Percentiles rank a stretch among this genome's conserved stretches.
phyloP scores from a whole-genome alignment of 352 stramenopile species.

The Phytophthora pseudosyringae region DNA sequence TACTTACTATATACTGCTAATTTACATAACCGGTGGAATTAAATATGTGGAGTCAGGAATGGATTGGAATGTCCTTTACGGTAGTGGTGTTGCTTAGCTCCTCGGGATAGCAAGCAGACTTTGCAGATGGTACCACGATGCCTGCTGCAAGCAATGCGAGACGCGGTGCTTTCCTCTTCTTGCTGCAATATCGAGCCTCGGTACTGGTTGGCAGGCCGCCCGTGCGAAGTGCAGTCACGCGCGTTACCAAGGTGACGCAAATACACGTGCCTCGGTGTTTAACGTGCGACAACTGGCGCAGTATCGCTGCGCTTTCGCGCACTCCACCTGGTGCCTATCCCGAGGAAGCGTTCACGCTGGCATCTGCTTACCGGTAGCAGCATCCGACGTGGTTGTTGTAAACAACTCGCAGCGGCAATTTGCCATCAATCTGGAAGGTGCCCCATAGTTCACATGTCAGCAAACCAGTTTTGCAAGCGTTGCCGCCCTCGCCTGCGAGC shows the following conservation, averaged over 20 bases:
- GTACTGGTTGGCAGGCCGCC: slow-evolving; percentile 2
- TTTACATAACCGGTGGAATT: neutral
- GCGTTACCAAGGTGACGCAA: slow-evolving; percentile 15
- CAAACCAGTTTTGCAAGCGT: no score
- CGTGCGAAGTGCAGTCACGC: neutral
- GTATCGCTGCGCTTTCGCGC: neutral
- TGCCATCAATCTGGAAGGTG: neutral
- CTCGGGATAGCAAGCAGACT: slow-evolving; percentile 12
- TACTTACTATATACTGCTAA: no score
- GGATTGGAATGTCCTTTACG: neutral
- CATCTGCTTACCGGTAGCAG: slow-evolving; percentile 7
- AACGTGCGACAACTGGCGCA: slow-evolving; percentile 1
- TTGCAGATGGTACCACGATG: slow-evolving; percentile 19
- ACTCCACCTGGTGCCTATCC: slow-evolving; percentile 18
- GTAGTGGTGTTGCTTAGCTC: slow-evolving; percentile 1
- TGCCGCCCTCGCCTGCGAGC: slow-evolving; percentile 1
- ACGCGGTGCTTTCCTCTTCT: neutral
- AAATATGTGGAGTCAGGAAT: neutral
- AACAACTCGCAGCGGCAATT: slow-evolving; percentile 1
- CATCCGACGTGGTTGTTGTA: slow-evolving; percentile 8
- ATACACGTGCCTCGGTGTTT: slow-evolving; percentile 6
- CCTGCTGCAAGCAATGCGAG: slow-evolving; percentile 3
- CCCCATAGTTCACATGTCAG: no score
- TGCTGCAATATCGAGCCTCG: neutral
- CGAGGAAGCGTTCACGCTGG: slow-evolving; percentile 18